Percentiles rank a stretch among this genome's conserved stretches.
These are phyloP conservation scores for Ogataea saltuana DNA, from an alignment of 805 yeast species.

Conservation along the genomic window DNA sequence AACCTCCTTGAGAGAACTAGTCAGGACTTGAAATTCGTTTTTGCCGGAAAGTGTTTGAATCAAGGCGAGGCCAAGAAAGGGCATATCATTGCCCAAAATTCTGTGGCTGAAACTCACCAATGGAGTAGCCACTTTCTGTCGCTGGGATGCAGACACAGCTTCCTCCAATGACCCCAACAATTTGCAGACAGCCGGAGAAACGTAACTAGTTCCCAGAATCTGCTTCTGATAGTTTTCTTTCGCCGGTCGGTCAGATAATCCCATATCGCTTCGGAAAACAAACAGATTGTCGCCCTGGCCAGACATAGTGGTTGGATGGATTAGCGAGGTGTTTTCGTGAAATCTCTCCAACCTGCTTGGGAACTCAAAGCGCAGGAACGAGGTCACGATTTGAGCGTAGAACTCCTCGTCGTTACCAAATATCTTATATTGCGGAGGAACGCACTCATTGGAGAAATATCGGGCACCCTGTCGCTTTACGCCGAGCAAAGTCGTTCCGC, in stretches of 20 bases:
- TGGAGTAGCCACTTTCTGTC: too few species aligned
- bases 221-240: constrained; percentile 6
- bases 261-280: constrained; percentile 6
- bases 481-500: too few species aligned
- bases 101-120: too few species aligned
- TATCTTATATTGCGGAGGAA: constrained; percentile 1
- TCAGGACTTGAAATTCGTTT: too few species aligned
- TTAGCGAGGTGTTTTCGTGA: background rate
- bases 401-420: too few species aligned
- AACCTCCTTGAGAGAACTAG: too few species aligned
- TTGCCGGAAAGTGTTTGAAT: too few species aligned
- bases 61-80: too few species aligned
- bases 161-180: too few species aligned
- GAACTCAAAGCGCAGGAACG: constrained; percentile 1
- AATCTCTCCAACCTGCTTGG: constrained; percentile 4
- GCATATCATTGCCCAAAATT: too few species aligned
- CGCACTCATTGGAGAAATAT: background rate
- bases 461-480: too few species aligned
- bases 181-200: constrained; percentile 3
- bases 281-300: constrained; percentile 2
- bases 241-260: background rate
- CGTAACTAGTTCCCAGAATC: constrained; percentile 11
- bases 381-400: too few species aligned
- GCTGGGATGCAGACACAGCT: background rate
- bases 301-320: constrained; percentile 4